Conservation (phyloP, 805 yeast genomes). For the Starmera quercuum region DNA sequence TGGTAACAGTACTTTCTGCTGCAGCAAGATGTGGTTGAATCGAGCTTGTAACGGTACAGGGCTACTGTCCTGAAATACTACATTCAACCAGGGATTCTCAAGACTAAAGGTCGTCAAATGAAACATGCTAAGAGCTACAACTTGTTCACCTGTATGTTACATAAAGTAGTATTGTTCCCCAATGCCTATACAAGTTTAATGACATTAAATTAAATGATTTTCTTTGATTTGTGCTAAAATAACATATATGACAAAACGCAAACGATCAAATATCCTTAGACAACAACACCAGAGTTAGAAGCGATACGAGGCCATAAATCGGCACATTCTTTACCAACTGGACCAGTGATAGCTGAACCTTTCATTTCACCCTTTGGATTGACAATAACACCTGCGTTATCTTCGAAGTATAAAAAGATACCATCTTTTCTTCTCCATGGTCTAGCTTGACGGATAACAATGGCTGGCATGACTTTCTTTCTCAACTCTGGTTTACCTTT, state of each 20-base stretch:
- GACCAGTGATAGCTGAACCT: conserved; percentile 99
- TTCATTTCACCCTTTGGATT: conserved; percentile 99
- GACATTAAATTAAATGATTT: conserved; percentile 17
- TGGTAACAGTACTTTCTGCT: too few relatives aligned
- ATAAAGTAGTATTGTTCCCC: conserved; percentile 7
- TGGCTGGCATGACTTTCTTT: conserved; percentile 99
- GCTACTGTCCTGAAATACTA: too few relatives aligned
- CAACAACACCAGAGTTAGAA: conserved; percentile 99
- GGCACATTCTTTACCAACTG: conserved; percentile 99
- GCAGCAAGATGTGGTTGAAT: too few relatives aligned
- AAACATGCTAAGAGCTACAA: conserved; percentile 3
- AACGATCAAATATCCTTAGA: too few relatives aligned
- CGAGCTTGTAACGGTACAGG: too few relatives aligned
- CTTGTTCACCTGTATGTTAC: background rate
- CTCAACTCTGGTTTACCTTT: conserved; percentile 99
- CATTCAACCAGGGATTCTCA: too few relatives aligned
- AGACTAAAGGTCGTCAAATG: too few relatives aligned
- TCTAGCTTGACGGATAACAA: conserved; percentile 98
- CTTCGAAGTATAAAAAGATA: conserved; percentile 98
- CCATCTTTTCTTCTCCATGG: conserved; percentile 99
- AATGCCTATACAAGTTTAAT: conserved; percentile 7
- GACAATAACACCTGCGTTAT: conserved; percentile 99
- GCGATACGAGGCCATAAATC: conserved; percentile 99
- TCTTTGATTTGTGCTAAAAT: conserved; percentile 7
- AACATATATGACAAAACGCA: too few relatives aligned